phyloP scores from a whole-genome alignment of 495 filamentous ascomycete genomes.

The Aspergillus egyptiacus region DNA sequence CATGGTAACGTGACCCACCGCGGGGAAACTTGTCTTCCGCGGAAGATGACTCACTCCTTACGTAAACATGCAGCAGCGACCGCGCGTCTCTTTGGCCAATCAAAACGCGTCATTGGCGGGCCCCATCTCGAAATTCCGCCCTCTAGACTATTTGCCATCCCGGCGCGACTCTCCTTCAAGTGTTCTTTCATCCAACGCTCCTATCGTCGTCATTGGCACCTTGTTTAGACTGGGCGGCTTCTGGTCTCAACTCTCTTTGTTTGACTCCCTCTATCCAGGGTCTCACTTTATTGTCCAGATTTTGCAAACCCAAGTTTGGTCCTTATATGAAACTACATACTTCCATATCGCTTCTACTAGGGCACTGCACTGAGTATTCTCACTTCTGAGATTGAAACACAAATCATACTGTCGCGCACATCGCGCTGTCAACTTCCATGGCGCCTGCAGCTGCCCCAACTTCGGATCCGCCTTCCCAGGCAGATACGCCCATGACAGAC shows the following conservation, averaged over 20 bases:
- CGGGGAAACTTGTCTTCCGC: constrained; percentile 32
- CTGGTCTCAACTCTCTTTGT: neutral
- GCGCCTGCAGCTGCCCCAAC: constrained; percentile 50
- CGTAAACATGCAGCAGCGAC: constrained; percentile 1
- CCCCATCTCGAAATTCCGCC: constrained; percentile 26
- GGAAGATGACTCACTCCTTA: constrained; percentile 28
- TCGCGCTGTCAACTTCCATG: constrained; percentile 45
- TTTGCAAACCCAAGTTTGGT: neutral
- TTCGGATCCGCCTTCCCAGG: constrained; percentile 44
- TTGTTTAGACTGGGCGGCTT: neutral
- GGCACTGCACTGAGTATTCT: neutral
- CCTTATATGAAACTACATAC: neutral
- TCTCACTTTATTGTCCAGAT: neutral
- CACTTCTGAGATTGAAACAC: neutral
- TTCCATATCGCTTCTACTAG: neutral
- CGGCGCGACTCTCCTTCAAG: constrained; percentile 25
- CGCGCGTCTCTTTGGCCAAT: constrained; percentile 29
- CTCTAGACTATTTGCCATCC: constrained; percentile 38
- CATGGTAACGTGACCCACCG: constrained; percentile 42
- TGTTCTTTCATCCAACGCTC: constrained; percentile 11
- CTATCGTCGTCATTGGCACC: constrained; percentile 2
- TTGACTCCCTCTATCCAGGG: neutral
- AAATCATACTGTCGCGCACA: constrained; percentile 12
- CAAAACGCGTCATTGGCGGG: constrained; percentile 32
- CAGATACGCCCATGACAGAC: constrained; percentile 55